phyloP scores from a whole-genome alignment of 306 rosid species.

The Adenanthera pavonina region DNA sequence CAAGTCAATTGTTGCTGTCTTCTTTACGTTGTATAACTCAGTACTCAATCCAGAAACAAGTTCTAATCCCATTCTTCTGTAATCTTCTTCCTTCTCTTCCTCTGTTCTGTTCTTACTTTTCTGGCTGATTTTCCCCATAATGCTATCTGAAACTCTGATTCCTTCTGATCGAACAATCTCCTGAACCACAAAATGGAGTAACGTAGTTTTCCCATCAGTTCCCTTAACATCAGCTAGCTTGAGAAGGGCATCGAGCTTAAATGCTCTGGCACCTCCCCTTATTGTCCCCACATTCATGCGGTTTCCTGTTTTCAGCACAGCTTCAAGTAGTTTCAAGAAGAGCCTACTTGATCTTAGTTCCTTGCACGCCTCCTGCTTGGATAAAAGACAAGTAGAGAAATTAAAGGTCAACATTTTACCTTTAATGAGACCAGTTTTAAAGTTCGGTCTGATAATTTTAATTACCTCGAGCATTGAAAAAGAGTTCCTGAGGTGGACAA shows the following conservation, averaged over 20 bases:
- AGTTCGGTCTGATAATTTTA: background rate
- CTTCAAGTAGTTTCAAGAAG: conserved; percentile 84
- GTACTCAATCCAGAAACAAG: conserved; percentile 86
- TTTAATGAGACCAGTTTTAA: background rate
- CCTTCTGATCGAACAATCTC: conserved; percentile 87
- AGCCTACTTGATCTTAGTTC: conserved; percentile 94
- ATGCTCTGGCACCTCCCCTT: conserved; percentile 92
- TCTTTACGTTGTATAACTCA: conserved; percentile 85
- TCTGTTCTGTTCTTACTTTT: conserved; percentile 57
- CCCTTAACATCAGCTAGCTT: conserved; percentile 94
- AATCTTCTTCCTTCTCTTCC: conserved; percentile 83
- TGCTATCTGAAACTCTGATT: conserved; percentile 83
- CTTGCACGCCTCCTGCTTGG: conserved; percentile 87
- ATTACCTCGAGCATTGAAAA: conserved; percentile 94
- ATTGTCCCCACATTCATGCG: conserved; percentile 97
- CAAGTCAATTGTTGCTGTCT: conserved; percentile 81
- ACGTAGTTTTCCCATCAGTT: conserved; percentile 85
- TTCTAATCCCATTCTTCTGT: conserved; percentile 88
- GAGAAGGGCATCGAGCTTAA: conserved; percentile 88
- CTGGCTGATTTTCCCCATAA: conserved; percentile 87
- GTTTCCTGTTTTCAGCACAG: conserved; percentile 94
- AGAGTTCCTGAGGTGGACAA: conserved; percentile 85
- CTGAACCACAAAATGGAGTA: conserved; percentile 95
- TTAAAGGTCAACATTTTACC: background rate
- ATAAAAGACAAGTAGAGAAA: conserved; percentile 7